phyloP scores from a whole-genome alignment of 2,329 filamentous ascomycete species.

The Huntiella abstrusa region DNA sequence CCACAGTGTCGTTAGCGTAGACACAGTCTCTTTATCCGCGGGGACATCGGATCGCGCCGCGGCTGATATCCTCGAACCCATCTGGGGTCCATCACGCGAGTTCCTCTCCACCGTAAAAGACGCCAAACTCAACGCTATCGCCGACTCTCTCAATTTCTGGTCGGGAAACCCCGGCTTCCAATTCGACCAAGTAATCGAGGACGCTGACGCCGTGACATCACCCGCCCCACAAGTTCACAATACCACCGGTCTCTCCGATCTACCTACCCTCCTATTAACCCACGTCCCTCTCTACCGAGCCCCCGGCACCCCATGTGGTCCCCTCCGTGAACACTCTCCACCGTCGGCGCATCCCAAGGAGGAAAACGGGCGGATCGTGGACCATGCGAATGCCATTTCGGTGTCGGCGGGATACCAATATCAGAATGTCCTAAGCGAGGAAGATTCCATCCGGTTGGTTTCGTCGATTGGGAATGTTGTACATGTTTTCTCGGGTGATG shows the following conservation, averaged over 20 bases:
- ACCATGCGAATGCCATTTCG: constrained; percentile 60
- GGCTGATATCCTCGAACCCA: constrained; percentile 32
- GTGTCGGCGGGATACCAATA: constrained; percentile 80
- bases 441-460: constrained; percentile 57
- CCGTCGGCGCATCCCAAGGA: constrained; percentile 36
- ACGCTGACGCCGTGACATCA: not conserved
- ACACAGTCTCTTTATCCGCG: constrained; percentile 75
- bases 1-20: constrained; percentile 84
- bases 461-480: constrained; percentile 62
- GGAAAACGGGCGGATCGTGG: constrained; percentile 17
- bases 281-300: constrained; percentile 80
- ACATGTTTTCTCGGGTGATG: constrained; percentile 85
- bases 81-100: constrained; percentile 58
- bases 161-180: constrained; percentile 32
- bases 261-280: constrained; percentile 76
- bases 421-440: constrained; percentile 72
- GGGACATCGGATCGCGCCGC: constrained; percentile 32
- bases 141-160: constrained; percentile 47
- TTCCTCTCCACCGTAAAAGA: constrained; percentile 53
- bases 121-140: constrained; percentile 47
- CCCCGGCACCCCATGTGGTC: constrained; percentile 72
- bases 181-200: constrained; percentile 18
- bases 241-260: constrained; percentile 36
- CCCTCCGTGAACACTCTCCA: constrained; percentile 65
- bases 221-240: not conserved